phyloP scores from a whole-genome alignment of 1,139 yeast genomes.

The Candida sanyaensis region DNA sequence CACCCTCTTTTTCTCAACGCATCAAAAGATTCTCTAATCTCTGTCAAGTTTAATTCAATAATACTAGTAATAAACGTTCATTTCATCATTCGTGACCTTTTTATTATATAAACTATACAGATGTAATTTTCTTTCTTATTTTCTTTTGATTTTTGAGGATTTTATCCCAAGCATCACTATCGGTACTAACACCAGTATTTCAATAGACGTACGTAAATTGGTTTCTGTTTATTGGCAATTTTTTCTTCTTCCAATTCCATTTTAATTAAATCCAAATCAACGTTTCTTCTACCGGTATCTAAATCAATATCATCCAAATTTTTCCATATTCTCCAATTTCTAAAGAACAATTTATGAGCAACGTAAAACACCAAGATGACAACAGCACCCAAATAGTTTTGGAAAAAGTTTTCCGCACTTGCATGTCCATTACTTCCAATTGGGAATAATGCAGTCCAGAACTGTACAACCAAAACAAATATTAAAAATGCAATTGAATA shows the following conservation, averaged over 20 bases:
- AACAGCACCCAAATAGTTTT: conserved; percentile 37
- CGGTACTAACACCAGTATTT: conserved; percentile 34
- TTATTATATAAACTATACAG: too few relatives aligned
- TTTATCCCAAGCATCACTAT: not conserved
- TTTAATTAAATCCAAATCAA: conserved; percentile 20
- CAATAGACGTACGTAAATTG: conserved; percentile 31
- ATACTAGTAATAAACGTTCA: too few relatives aligned
- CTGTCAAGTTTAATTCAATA: not conserved
- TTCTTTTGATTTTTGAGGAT: too few relatives aligned
- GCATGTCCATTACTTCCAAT: conserved; percentile 26
- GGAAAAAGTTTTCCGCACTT: conserved; percentile 34
- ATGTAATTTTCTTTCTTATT: too few relatives aligned
- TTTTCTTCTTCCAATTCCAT: conserved; percentile 14
- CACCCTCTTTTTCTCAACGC: too few relatives aligned
- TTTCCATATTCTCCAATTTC: conserved; percentile 34
- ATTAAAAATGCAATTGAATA: conserved; percentile 33
- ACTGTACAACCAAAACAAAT: conserved; percentile 35
- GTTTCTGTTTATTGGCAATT: conserved; percentile 12
- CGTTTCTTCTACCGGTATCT: conserved; percentile 33
- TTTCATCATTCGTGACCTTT: too few relatives aligned
- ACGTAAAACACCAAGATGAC: conserved; percentile 35
- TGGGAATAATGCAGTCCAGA: conserved; percentile 43
- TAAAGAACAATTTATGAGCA: conserved; percentile 34
- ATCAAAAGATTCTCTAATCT: too few relatives aligned
- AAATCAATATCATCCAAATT: conserved; percentile 31